phyloP scores from a whole-genome alignment of 768 basidiomycete species.

The Calocera cornea region DNA sequence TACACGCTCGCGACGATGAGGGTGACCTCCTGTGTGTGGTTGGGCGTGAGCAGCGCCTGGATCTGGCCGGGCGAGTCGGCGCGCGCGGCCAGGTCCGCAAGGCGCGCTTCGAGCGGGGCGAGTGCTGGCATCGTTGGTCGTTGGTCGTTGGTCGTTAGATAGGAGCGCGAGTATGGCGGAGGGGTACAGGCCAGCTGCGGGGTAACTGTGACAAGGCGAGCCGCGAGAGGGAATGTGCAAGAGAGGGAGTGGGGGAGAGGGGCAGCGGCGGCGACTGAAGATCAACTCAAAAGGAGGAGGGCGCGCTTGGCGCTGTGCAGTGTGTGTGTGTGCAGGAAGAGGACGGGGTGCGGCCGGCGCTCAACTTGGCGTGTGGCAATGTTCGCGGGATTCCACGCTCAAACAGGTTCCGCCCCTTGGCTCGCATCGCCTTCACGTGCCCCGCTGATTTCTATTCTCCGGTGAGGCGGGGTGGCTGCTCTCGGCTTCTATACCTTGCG shows the following conservation, averaged over 20 bases:
- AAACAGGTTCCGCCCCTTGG: too few relatives aligned
- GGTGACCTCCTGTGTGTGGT: slow-evolving; percentile 54
- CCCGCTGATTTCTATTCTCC: too few relatives aligned
- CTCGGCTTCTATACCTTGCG: too few relatives aligned
- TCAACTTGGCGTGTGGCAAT: too few relatives aligned
- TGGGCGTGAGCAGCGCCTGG: neutral
- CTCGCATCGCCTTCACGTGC: too few relatives aligned
- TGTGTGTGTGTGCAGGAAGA: too few relatives aligned
- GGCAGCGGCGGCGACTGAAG: neutral
- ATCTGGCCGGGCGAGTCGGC: neutral
- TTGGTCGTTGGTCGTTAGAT: neutral
- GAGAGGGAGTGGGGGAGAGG: neutral
- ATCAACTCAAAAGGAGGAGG: too few relatives aligned
- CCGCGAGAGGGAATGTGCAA: neutral
- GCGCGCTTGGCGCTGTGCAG: too few relatives aligned
- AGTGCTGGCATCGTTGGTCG: neutral
- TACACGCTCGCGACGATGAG: slow-evolving; percentile 70
- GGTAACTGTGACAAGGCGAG: neutral
- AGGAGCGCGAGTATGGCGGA: neutral
- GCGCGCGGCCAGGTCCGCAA: neutral
- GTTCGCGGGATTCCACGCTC: too few relatives aligned
- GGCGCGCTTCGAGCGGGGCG: neutral
- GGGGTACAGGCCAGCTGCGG: neutral
- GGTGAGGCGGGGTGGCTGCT: too few relatives aligned
- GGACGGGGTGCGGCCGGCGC: too few relatives aligned